These are phyloP conservation scores for Plasmodium knowlesi DNA, from an alignment of 169 alveolate genomes.

Conservation along the genomic window DNA sequence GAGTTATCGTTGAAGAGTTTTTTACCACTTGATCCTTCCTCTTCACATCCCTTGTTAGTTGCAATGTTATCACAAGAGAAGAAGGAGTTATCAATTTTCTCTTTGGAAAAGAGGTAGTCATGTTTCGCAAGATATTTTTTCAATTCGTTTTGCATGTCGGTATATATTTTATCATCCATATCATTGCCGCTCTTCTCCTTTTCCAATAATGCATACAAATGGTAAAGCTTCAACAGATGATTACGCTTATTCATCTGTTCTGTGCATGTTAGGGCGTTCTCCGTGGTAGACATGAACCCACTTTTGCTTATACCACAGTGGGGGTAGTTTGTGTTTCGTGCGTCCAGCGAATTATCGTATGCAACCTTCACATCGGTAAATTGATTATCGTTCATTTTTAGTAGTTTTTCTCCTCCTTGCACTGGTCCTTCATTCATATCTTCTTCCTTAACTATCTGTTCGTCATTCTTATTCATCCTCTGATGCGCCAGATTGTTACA, in stretches of 20 bases:
- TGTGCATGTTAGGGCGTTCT: neutral
- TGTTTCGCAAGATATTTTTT: neutral
- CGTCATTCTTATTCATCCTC: neutral
- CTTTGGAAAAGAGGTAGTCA: neutral
- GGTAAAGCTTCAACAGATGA: neutral
- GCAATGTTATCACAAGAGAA: neutral
- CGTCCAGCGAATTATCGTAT: neutral
- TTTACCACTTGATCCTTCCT: neutral
- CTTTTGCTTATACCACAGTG: neutral
- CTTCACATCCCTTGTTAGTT: neutral
- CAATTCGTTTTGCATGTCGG: neutral
- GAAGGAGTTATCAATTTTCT: neutral
- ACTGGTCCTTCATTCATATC: neutral
- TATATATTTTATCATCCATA: neutral
- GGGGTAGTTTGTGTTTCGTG: neutral
- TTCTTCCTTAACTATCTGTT: neutral
- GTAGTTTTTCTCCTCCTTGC: neutral
- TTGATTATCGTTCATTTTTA: neutral
- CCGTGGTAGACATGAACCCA: neutral
- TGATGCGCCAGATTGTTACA: neutral
- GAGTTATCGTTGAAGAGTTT: neutral
- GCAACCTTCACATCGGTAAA: neutral
- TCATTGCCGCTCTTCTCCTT: neutral
- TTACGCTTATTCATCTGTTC: neutral
- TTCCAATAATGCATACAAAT: neutral